Conservation (phyloP, 331 rosid species). For the Acacia pycnantha region DNA sequence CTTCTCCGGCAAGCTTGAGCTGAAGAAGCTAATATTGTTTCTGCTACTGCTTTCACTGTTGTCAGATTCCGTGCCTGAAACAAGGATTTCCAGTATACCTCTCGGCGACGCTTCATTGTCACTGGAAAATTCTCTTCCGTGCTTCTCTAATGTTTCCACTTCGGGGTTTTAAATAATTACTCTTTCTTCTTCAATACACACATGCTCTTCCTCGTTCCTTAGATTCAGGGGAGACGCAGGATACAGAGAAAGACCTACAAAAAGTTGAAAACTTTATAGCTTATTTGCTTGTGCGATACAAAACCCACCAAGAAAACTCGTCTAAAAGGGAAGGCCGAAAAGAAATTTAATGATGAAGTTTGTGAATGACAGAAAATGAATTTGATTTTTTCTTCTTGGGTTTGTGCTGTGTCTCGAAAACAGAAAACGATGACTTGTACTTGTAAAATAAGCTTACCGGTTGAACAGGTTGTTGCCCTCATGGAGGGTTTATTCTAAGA, state of each 20-base stretch:
- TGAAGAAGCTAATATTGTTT: constrained; percentile 19
- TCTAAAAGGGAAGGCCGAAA: not conserved
- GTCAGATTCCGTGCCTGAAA: constrained; percentile 58
- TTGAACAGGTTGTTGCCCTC: not conserved
- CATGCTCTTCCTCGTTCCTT: not conserved
- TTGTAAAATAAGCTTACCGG: too few relatives aligned
- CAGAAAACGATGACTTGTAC: too few relatives aligned
- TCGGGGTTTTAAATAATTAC: constrained; percentile 28
- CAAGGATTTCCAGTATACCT: constrained; percentile 60
- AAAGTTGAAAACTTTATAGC: not conserved
- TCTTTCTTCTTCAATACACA: not conserved
- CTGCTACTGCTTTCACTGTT: constrained; percentile 33
- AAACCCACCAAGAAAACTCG: not conserved
- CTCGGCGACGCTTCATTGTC: constrained; percentile 65
- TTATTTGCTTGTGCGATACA: not conserved
- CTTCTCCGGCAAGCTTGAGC: constrained; percentile 33
- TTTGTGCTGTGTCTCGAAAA: too few relatives aligned
- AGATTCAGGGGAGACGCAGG: constrained; percentile 21
- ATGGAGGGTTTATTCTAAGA: constrained; percentile 7
- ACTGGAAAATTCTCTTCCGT: constrained; percentile 19
- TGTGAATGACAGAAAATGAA: not conserved
- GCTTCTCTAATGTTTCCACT: not conserved
- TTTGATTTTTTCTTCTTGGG: too few relatives aligned
- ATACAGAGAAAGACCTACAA: not conserved
- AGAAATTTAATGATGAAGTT: not conserved